phyloP scores from a whole-genome alignment of 768 basidiomycete genomes.

The Hortiboletus campestris region DNA sequence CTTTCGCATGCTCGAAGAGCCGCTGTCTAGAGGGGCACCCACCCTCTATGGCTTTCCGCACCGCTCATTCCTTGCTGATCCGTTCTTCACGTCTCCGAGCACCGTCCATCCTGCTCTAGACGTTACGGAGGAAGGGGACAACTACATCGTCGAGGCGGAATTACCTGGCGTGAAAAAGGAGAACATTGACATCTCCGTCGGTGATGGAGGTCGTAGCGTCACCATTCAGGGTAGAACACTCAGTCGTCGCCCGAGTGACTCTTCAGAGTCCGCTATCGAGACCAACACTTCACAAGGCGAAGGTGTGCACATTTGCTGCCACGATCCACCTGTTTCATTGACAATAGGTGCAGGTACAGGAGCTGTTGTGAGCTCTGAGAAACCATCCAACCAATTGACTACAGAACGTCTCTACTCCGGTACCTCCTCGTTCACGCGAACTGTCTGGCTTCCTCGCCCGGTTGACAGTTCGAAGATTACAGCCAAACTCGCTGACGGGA shows the following conservation, averaged over 20 bases:
- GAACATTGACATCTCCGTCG: conserved; percentile 66
- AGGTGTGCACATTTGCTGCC: conserved; percentile 24
- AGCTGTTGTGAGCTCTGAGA: conserved; percentile 16
- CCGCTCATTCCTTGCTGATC: conserved; percentile 48
- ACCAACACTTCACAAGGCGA: conserved; percentile 14
- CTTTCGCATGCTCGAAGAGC: conserved; percentile 76
- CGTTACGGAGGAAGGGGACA: conserved; percentile 60
- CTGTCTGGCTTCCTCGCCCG: conserved; percentile 67
- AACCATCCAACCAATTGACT: conserved; percentile 46
- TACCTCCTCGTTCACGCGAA: conserved; percentile 59
- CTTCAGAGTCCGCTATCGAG: conserved; percentile 20
- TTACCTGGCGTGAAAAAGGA: conserved; percentile 79
- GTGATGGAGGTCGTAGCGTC: conserved; percentile 66
- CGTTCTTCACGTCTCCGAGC: conserved; percentile 40
- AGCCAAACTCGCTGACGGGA: conserved; percentile 67
- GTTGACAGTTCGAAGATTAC: conserved; percentile 56
- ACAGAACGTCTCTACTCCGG: conserved; percentile 60
- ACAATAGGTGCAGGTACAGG: conserved; percentile 6
- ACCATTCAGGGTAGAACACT: conserved; percentile 67
- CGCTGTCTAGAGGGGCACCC: conserved; percentile 41
- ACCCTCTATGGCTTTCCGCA: conserved; percentile 25
- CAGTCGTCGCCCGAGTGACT: conserved; percentile 23
- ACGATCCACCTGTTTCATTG: background rate
- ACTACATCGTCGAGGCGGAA: conserved; percentile 73
- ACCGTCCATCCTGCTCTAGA: conserved; percentile 59